Percentiles rank a stretch among this genome's conserved stretches.
These are phyloP conservation scores for Selaginella tamariscina DNA, from an alignment of 75 land plant species.

Conservation along the genomic window DNA sequence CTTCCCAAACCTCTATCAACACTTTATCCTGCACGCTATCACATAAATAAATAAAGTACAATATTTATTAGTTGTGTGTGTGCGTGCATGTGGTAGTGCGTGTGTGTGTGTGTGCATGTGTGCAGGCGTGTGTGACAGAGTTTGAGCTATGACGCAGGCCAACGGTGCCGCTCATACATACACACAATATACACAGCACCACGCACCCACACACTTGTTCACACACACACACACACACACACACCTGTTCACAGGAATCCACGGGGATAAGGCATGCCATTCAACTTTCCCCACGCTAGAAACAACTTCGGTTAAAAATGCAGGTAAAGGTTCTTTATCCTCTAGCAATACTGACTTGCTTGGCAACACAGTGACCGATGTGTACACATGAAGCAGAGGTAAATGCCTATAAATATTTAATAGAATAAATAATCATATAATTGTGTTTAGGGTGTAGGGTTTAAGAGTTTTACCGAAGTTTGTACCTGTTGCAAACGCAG, in stretches of 20 bases:
- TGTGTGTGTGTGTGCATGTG: too few species aligned
- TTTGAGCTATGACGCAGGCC: not conserved
- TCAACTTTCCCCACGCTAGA: slow-evolving; percentile 15
- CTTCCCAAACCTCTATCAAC: slow-evolving; percentile 20
- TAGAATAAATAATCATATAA: too few species aligned
- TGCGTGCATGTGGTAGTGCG: too few species aligned
- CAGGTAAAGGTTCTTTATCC: not conserved
- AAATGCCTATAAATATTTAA: too few species aligned
- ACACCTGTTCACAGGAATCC: slow-evolving; percentile 22
- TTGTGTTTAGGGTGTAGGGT: too few species aligned
- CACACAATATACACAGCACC: not conserved
- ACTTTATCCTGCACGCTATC: slow-evolving; percentile 21
- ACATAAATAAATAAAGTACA: not conserved
- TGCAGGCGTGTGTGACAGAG: too few species aligned
- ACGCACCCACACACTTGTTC: too few species aligned
- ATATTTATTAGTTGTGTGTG: not conserved
- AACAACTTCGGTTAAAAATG: slow-evolving; percentile 16
- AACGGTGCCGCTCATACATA: not conserved
- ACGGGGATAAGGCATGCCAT: slow-evolving; percentile 18
- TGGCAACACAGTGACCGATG: slow-evolving; percentile 17
- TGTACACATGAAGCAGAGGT: slow-evolving; percentile 12
- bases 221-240: not conserved
- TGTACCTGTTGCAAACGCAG: slow-evolving; percentile 2
- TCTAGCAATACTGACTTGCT: not conserved
- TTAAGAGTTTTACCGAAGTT: not conserved